phyloP scores from a whole-genome alignment of 2,329 filamentous ascomycete genomes.

The Raffaelea arxii region DNA sequence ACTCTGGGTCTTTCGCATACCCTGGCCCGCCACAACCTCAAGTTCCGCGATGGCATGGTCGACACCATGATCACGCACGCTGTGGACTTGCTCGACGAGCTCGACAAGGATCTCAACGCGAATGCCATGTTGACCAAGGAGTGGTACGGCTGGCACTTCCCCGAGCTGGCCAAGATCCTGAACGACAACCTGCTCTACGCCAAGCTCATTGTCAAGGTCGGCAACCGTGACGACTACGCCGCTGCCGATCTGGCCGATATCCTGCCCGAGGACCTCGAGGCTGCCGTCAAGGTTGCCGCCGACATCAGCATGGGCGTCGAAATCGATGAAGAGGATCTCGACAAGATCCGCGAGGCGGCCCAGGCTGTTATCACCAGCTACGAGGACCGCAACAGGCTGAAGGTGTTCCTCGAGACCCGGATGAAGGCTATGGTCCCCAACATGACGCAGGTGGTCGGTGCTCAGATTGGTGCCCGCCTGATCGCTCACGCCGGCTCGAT shows the following conservation, averaged over 20 bases:
- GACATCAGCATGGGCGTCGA: constrained; percentile 99
- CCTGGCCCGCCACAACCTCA: constrained; percentile 92
- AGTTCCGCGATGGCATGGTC: constrained; percentile 97
- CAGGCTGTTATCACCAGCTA: constrained; percentile 90
- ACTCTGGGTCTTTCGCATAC: constrained; percentile 93
- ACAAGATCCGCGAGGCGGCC: constrained; percentile 84
- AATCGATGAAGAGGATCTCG: constrained; percentile 83
- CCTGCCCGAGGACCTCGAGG: constrained; percentile 90
- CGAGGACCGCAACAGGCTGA: constrained; percentile 80
- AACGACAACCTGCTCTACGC: constrained; percentile 96
- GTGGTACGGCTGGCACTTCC: constrained; percentile 99
- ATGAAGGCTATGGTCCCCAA: constrained; percentile 98
- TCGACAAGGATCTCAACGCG: constrained; percentile 98
- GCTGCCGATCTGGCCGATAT: constrained; percentile 77
- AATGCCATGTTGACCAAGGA: constrained; percentile 99
- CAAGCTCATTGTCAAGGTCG: constrained; percentile 77
- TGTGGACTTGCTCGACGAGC: constrained; percentile 83
- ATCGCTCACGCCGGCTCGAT: constrained; percentile 93
- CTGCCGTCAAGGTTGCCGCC: constrained; percentile 82
- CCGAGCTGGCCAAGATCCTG: constrained; percentile 92
- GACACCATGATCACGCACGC: constrained; percentile 99
- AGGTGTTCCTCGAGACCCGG: constrained; percentile 78
- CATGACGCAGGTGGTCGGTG: constrained; percentile 84
- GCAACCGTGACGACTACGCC: constrained; percentile 73
- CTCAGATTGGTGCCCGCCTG: constrained; percentile 85